These are phyloP conservation scores for Verticillium isaacii DNA, from an alignment of 2,329 filamentous ascomycete species.

Conservation along the genomic window DNA sequence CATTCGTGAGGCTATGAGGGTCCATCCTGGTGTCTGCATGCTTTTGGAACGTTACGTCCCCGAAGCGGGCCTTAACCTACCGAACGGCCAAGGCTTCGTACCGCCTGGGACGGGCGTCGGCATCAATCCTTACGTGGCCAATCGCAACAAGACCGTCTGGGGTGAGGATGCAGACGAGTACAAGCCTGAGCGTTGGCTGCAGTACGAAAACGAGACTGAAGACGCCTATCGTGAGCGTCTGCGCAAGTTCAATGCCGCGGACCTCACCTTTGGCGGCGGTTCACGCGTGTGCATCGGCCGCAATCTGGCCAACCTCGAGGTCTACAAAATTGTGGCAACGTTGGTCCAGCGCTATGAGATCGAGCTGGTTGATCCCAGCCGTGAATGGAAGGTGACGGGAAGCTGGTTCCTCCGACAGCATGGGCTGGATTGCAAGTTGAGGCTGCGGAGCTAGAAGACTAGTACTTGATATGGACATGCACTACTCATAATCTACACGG, in stretches of 20 bases:
- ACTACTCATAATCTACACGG: neutral
- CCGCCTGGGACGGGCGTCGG: conserved; percentile 23
- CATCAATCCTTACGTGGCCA: conserved; percentile 29
- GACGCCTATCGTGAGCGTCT: conserved; percentile 26
- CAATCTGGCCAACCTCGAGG: conserved; percentile 25
- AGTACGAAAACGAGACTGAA: conserved; percentile 21
- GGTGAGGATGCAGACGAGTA: neutral
- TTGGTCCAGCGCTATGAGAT: conserved; percentile 37
- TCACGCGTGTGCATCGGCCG: conserved; percentile 27
- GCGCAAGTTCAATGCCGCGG: conserved; percentile 26
- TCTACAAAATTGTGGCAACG: conserved; percentile 35
- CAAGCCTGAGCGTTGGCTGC: neutral
- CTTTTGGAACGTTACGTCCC: conserved; percentile 42
- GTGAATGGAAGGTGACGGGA: conserved; percentile 8
- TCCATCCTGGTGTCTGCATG: conserved; percentile 40
- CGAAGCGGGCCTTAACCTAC: conserved; percentile 25
- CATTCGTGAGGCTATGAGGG: conserved; percentile 41
- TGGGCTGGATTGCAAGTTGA: conserved; percentile 1
- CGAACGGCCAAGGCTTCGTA: conserved; percentile 20
- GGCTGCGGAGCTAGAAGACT: neutral
- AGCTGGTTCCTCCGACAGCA: conserved; percentile 13
- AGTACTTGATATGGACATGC: neutral
- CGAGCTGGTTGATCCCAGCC: conserved; percentile 18
- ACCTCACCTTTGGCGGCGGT: conserved; percentile 27
- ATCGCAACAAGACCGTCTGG: conserved; percentile 22